These are phyloP conservation scores for Colletotrichum chrysophilum DNA, from an alignment of 2,329 filamentous ascomycete genomes.

Conservation along the genomic window DNA sequence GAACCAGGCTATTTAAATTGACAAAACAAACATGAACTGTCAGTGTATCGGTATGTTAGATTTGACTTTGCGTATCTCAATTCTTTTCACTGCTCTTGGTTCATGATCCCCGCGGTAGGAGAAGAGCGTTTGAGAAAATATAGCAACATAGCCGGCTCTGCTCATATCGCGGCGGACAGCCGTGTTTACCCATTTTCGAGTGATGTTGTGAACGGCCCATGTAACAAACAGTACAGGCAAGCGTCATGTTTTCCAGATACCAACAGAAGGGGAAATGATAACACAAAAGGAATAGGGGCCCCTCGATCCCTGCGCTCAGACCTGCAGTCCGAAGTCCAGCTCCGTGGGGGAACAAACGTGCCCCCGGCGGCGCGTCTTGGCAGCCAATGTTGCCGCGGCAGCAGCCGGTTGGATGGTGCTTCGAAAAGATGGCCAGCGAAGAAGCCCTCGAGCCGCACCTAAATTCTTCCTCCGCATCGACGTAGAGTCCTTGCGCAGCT, in stretches of 20 bases:
- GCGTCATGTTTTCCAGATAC: neutral
- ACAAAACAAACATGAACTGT: neutral
- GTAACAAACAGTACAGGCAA: neutral
- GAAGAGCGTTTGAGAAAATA: neutral
- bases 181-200: neutral
- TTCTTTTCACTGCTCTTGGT: accelerated
- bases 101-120: neutral
- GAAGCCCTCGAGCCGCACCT: neutral
- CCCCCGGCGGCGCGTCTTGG: neutral
- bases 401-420: neutral
- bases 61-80: neutral
- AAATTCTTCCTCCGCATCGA: neutral
- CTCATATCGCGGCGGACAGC: neutral
- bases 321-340: neutral
- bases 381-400: neutral
- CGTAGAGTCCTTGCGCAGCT: neutral
- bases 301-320: neutral
- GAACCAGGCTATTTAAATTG: accelerated
- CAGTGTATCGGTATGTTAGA: accelerated
- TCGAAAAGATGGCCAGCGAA: neutral
- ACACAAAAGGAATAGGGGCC: neutral
- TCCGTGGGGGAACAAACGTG: neutral
- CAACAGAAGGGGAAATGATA: neutral
- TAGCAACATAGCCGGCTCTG: neutral
- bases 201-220: neutral